Evolutionary conservation across 2,329 filamentous ascomycete genomes (phyloP).

Genomic region (Pseudopithomyces maydicus): DNA sequence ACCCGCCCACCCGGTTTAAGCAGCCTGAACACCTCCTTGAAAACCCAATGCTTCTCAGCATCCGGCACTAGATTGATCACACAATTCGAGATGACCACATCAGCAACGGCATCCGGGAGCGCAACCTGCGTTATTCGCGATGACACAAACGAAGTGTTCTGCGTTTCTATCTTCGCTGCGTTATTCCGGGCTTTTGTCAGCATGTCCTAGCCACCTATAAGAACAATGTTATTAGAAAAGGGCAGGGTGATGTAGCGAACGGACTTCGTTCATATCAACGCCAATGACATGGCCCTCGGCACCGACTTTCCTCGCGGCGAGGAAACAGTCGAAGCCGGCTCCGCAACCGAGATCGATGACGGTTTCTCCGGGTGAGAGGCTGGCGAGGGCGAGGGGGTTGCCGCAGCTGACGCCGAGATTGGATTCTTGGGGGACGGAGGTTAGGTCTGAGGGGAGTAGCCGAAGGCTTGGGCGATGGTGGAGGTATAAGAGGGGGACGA

Average conservation of each 20-base stretch:
- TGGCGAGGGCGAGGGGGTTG: conserved; percentile 58
- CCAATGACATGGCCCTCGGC: conserved; percentile 57
- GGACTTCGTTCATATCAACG: conserved; percentile 65
- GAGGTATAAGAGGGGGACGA: conserved; percentile 3
- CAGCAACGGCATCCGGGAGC: conserved; percentile 49
- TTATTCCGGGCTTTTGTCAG: conserved; percentile 56
- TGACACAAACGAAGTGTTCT: conserved; percentile 59
- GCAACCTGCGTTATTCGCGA: conserved; percentile 57
- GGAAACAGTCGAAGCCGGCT: conserved; percentile 63
- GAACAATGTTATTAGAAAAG: not conserved
- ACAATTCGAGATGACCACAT: conserved; percentile 68
- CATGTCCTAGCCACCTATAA: conserved; percentile 55
- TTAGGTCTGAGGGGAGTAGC: conserved; percentile 51
- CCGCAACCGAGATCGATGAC: conserved; percentile 64
- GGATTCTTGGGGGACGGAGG: conserved; percentile 51
- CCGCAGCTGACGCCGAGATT: conserved; percentile 62
- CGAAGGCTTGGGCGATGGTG: conserved; percentile 18
- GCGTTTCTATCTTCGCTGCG: conserved; percentile 41
- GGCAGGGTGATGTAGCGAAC: not conserved
- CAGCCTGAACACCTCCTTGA: conserved; percentile 63
- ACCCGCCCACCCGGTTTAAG: conserved; percentile 63
- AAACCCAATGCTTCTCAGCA: conserved; percentile 42
- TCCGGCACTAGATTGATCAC: conserved; percentile 36
- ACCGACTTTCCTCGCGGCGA: conserved; percentile 58
- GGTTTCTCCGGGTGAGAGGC: conserved; percentile 58